Evolutionary conservation across 305 asterid genomes (phyloP), one percentile per base, ranked within the genome.

Genomic region (Solanum aculeatissimum): DNA sequence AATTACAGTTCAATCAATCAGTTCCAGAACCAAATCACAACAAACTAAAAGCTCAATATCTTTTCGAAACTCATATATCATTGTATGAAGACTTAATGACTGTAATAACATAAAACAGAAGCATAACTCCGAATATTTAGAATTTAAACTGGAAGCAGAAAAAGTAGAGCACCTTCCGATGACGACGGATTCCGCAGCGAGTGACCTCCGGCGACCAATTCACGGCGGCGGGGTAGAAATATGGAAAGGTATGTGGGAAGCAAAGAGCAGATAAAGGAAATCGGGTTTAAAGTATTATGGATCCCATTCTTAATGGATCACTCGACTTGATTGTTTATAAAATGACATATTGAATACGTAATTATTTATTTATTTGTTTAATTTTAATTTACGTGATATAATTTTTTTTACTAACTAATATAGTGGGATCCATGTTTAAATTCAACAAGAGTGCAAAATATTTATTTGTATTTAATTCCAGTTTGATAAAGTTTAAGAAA

Each of bases 181-280:
- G 27, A 55, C 23, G 57, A 23, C 9, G 80, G 42, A 23, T 1
- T 23, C 35, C 42, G 25, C 38, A 57, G 21, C 21, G 80, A 43
- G 38, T 27, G 81, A 45, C 19, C 16, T 47, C 81, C 81, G 81
- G 60, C 15, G 42, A 45, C 18, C 40, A 45, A 72, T 72, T 6
- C 40, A 45, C 80, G 40, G 42, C 60, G 58, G 15, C 81, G 80
- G 21, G 2, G 14, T 10, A 38, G 54, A 19, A 70, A 21, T 42
- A 42, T 70, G 19, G 19, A 42, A 45, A 12, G 19, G 16, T 40
- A 71, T 63, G 29, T 9, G 12, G 12, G 54, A 42, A 25, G 35
- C 19, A 45, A 45, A 23, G 23, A 21, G 97, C 94, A 45, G 58
- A 74, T 49, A 23, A 15, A 75, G 11, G 2, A 70, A 70, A 70